Conservation (phyloP, 2,329 filamentous ascomycete genomes). For the Phyllachora maydis region DNA sequence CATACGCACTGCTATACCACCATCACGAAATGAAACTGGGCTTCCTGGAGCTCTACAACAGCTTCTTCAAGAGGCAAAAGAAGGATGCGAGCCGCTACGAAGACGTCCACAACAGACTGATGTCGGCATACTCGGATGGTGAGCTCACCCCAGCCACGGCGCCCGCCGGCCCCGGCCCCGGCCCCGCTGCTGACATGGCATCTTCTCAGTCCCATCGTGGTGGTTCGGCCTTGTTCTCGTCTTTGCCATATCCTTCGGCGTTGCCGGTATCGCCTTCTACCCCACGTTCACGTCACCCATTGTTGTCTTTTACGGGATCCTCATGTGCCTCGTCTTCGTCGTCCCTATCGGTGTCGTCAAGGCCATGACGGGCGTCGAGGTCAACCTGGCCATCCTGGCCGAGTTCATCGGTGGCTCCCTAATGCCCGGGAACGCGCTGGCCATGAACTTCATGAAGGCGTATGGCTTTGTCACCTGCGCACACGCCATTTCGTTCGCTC, state of each 20-base stretch:
- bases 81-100: constrained; percentile 9
- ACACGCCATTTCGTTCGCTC: constrained; percentile 26
- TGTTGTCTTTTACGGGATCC: constrained; percentile 20
- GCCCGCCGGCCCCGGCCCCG: too few relatives aligned
- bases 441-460: constrained; percentile 24
- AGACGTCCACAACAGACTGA: constrained; percentile 23
- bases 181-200: too few relatives aligned
- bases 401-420: constrained; percentile 23
- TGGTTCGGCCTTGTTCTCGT: constrained; percentile 10
- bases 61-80: constrained; percentile 19
- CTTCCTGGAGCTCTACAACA: constrained; percentile 23
- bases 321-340: constrained; percentile 18
- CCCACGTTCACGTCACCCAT: constrained; percentile 9
- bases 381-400: constrained; percentile 21
- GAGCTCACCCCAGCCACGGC: not conserved
- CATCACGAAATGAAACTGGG: constrained; percentile 26
- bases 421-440: constrained; percentile 19
- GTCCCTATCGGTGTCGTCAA: constrained; percentile 21
- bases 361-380: constrained; percentile 18
- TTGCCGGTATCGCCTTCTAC: constrained; percentile 11
- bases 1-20: constrained; percentile 24
- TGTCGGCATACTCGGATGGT: constrained; percentile 19
- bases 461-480: constrained; percentile 15
- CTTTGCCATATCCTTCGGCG: constrained; percentile 9
- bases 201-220: constrained; percentile 17